Percentiles rank a stretch among this genome's conserved stretches.
Conservation (phyloP, 306 rosid species). For the Quercus engelmannii region DNA sequence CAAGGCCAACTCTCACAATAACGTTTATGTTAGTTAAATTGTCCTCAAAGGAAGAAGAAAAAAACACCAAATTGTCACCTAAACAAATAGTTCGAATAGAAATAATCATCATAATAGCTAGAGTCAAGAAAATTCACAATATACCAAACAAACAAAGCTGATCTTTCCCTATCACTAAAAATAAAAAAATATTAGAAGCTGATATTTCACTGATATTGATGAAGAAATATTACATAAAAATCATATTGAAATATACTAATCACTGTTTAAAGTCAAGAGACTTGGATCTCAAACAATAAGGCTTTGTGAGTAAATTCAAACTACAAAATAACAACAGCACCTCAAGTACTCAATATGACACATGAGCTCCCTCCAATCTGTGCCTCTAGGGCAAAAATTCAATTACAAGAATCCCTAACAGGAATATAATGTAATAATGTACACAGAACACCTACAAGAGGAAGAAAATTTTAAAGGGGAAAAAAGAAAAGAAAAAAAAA, state of each 20-base stretch:
- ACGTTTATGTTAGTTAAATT: too few relatives aligned
- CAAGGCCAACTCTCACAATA: too few relatives aligned
- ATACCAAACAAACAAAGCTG: background rate
- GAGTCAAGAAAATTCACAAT: background rate
- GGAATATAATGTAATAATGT: slow-evolving; percentile 58
- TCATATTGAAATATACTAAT: slow-evolving; percentile 36
- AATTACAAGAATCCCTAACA: slow-evolving; percentile 52
- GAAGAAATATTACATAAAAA: slow-evolving; percentile 42
- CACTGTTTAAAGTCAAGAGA: slow-evolving; percentile 26
- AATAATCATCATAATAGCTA: background rate
- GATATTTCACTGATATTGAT: background rate
- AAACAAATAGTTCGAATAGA: background rate
- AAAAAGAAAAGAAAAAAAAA: background rate
- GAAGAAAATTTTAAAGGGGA: slow-evolving; percentile 20
- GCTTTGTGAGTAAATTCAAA: slow-evolving; percentile 30
- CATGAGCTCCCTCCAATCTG: slow-evolving; percentile 36
- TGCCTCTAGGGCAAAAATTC: slow-evolving; percentile 65
- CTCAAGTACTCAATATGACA: slow-evolving; percentile 45
- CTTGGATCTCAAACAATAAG: slow-evolving; percentile 37
- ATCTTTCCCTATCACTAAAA: background rate
- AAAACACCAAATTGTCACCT: too few relatives aligned
- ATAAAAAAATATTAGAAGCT: background rate
- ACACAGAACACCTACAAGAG: slow-evolving; percentile 52
- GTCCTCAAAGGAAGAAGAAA: too few relatives aligned
- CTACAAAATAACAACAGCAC: slow-evolving; percentile 30